These are phyloP conservation scores for Hapsidospora chrysogenum DNA, from an alignment of 495 filamentous ascomycete species.

Conservation along the genomic window DNA sequence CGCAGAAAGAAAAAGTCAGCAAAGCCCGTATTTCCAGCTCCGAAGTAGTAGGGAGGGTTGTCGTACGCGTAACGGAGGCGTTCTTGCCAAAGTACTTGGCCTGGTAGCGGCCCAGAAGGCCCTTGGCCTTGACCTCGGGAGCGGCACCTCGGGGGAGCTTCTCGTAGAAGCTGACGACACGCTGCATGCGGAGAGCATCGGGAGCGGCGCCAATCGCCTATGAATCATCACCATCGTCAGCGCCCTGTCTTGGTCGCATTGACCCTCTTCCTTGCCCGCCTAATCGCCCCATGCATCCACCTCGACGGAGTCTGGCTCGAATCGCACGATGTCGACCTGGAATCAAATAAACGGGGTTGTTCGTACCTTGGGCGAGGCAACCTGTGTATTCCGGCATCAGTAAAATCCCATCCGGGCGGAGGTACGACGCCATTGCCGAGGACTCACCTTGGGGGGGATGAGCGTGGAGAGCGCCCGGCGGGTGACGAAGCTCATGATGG, in stretches of 20 bases:
- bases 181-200: conserved; percentile 90
- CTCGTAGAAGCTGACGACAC: conserved; percentile 95
- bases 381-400: neutral
- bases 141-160: conserved; percentile 83
- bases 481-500: conserved; percentile 79
- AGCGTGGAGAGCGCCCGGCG: conserved; percentile 89
- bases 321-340: too few species aligned
- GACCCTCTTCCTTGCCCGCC: too few species aligned
- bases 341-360: too few species aligned
- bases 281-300: too few species aligned
- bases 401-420: neutral
- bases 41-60: neutral
- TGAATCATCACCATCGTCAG: too few species aligned
- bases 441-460: conserved; percentile 87
- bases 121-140: conserved; percentile 60
- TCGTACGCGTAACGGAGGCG: conserved; percentile 71
- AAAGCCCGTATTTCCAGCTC: neutral
- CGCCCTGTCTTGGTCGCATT: too few species aligned
- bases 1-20: conserved; percentile 5
- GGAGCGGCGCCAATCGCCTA: conserved; percentile 82
- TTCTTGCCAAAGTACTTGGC: conserved; percentile 92
- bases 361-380: conserved; percentile 90
- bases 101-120: conserved; percentile 76
- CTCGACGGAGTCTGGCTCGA: too few species aligned
- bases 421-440: too few species aligned